A percentile compares a stretch with the other conserved stretches of the same genome.
These are phyloP conservation scores for Stagonosporopsis vannaccii DNA, from an alignment of 2,329 filamentous ascomycete species.

Conservation along the genomic window DNA sequence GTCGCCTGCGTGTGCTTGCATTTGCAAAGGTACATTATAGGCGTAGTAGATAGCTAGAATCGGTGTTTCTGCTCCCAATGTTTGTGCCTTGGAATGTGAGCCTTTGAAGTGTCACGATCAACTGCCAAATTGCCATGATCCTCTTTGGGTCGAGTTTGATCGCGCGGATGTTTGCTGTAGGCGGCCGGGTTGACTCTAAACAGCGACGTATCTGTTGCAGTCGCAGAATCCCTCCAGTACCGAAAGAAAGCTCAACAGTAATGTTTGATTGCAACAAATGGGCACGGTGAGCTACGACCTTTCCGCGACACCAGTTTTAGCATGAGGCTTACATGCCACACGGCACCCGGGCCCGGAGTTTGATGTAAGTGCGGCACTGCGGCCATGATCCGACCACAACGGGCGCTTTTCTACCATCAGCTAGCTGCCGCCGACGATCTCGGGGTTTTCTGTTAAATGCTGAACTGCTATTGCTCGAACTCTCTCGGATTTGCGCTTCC, in stretches of 20 bases:
- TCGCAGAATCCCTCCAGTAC: too few species aligned
- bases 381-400: background rate
- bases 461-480: background rate
- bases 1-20: background rate
- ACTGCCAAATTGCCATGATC: background rate
- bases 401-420: constrained; percentile 6
- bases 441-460: background rate
- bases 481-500: constrained; percentile 4
- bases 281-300: too few species aligned
- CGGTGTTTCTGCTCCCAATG: background rate
- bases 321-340: background rate
- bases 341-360: background rate
- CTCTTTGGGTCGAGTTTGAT: background rate
- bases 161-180: too few species aligned
- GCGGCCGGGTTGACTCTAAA: too few species aligned
- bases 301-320: background rate
- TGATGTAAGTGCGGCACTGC: background rate
- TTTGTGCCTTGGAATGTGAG: background rate
- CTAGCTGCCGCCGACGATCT: constrained; percentile 1
- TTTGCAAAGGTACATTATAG: constrained; percentile 3
- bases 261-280: too few species aligned
- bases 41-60: constrained; percentile 2
- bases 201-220: too few species aligned
- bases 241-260: too few species aligned
- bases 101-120: background rate